Evolutionary conservation across 2,329 filamentous ascomycete species (phyloP), one percentile per base, ranked within the genome.

Genomic region (Nemania bipapillata): DNA sequence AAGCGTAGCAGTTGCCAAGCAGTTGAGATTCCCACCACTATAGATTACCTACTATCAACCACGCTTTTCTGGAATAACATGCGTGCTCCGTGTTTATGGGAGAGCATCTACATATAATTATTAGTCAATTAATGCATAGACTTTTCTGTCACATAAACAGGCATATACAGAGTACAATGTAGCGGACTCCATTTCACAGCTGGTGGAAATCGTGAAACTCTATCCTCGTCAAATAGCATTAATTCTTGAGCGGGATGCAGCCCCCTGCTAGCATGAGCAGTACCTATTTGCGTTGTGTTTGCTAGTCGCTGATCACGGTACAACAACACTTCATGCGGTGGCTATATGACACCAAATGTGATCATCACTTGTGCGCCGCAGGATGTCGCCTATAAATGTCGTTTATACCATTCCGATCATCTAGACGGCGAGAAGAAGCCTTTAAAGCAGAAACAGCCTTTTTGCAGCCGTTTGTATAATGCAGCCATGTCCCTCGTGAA

Each of bases 371-470:
- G 60, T 61, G 63, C 35, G 68, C 68, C 55, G 26, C 40, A 63
- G 57, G 62, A 37, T 53, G 45, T 73, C 65, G 69, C 70, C 69
- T 73, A 53, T n/a, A 63, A 73, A 78, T 76, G 75, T 77, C 74
- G 73, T 74, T 77, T 71, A 77, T 78, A 74, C 71, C 75, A 75
- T 79, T 78, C 73, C 75, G 74, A 78, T 77, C 77, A 77, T 75
- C 72, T 77, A 78, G 76, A 77, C 75, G 69, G 73, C 74, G 71
- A 73, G 70, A 76, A 78, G 75, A 76, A 78, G 75, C 73, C 76
- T 71, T 75, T 70, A 75, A 79, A 79, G 74, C 75, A 76, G 74
- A 74, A 74, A 67, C 73, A 70, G 73, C 74, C 72, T 75, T 74
- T 76, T 65, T 42, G 65, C 67, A 75, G 73, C 74, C 69, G 72